Conservation (phyloP, 192 early-diverging fungal species). For the Backusella tarrabulga region DNA sequence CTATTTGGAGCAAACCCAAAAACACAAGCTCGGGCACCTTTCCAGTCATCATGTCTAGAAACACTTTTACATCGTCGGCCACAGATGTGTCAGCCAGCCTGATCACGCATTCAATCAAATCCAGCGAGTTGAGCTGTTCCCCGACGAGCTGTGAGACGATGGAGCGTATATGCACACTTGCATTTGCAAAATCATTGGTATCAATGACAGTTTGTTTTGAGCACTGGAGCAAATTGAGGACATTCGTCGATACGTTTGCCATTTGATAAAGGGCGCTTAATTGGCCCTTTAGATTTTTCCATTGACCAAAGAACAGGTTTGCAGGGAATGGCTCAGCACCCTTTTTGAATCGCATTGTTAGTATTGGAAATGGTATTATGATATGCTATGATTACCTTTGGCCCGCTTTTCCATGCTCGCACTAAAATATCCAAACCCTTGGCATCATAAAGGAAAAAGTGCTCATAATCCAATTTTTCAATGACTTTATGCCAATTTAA, state of each 20-base stretch:
- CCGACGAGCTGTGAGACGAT: constrained; percentile 49
- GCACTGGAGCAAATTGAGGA: constrained; percentile 56
- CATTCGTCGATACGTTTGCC: constrained; percentile 52
- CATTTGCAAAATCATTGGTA: constrained; percentile 49
- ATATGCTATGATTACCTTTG: constrained; percentile 4
- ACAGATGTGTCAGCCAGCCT: constrained; percentile 54
- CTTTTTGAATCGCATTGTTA: constrained; percentile 27
- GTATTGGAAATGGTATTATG: neutral
- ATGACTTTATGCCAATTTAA: constrained; percentile 66
- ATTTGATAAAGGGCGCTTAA: constrained; percentile 66
- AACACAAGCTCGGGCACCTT: constrained; percentile 75
- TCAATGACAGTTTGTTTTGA: constrained; percentile 53
- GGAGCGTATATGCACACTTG: constrained; percentile 42
- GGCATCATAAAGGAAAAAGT: constrained; percentile 54
- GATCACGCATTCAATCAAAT: constrained; percentile 67
- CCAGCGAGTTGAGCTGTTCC: constrained; percentile 66
- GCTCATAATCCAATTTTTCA: constrained; percentile 60
- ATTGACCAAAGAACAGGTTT: constrained; percentile 66
- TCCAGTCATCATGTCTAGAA: constrained; percentile 55
- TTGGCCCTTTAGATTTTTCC: constrained; percentile 71
- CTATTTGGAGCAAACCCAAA: constrained; percentile 67
- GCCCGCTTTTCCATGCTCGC: constrained; percentile 49
- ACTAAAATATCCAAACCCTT: constrained; percentile 63
- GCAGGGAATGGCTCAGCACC: constrained; percentile 65
- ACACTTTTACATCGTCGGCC: constrained; percentile 59